Percentiles rank a stretch among this genome's conserved stretches.
phyloP scores from a whole-genome alignment of 2,329 filamentous ascomycete genomes.

The Ophiostoma quercus region DNA sequence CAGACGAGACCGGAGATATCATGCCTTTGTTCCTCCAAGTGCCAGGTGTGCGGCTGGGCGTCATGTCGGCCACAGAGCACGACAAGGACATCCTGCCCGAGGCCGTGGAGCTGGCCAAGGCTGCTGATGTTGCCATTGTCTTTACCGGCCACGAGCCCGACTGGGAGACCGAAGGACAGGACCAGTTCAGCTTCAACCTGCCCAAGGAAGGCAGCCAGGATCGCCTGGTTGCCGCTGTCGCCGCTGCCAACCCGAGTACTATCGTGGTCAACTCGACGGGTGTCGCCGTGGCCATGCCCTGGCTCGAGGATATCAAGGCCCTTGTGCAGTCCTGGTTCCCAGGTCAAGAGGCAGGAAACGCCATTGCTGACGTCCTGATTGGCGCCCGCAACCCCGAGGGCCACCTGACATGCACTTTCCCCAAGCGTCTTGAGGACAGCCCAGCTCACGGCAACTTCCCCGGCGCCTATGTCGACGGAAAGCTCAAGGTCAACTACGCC shows the following conservation, averaged over 20 bases:
- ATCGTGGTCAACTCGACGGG: slow-evolving; percentile 17
- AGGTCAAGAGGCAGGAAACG: slow-evolving; percentile 16
- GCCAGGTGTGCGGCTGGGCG: slow-evolving; percentile 15
- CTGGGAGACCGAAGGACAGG: slow-evolving; percentile 18
- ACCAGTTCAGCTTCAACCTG: slow-evolving; percentile 11
- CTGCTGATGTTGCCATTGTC: slow-evolving; percentile 14
- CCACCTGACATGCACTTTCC: slow-evolving; percentile 44
- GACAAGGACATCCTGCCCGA: slow-evolving; percentile 12
- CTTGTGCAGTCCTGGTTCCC: slow-evolving; percentile 19
- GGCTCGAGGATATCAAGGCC: slow-evolving; percentile 9
- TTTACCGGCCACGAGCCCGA: slow-evolving; percentile 13
- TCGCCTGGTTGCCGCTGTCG: slow-evolving; percentile 8
- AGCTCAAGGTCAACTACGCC: slow-evolving; percentile 64
- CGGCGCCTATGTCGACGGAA: slow-evolving; percentile 49
- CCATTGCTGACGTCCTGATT: slow-evolving; percentile 15
- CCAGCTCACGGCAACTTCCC: slow-evolving; percentile 71
- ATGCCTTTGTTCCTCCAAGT: slow-evolving; percentile 10
- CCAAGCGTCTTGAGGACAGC: slow-evolving; percentile 61
- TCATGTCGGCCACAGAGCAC: slow-evolving; percentile 14
- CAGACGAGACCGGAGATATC: not conserved
- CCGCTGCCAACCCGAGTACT: slow-evolving; percentile 10
- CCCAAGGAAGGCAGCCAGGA: slow-evolving; percentile 16
- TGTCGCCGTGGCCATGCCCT: slow-evolving; percentile 17
- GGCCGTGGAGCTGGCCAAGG: slow-evolving; percentile 13
- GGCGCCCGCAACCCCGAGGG: not conserved